Base-by-base conservation (phyloP, 345 rosid genomes). In the Populus tremula region DNA sequence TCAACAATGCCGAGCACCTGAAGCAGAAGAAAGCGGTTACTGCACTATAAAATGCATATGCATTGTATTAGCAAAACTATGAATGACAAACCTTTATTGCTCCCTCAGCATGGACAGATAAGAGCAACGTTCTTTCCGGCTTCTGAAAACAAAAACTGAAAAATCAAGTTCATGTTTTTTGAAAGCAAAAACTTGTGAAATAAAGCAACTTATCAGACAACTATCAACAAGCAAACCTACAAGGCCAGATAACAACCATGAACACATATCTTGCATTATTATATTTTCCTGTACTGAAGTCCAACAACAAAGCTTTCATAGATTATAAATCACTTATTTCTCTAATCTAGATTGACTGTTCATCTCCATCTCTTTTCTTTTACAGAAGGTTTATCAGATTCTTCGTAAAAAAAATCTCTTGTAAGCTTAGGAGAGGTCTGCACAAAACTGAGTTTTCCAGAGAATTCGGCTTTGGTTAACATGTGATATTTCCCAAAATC, bases 1-100 rank as follows among this genome's bases (percentile, higher is more conserved):
- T 93, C 98, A 25, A 93, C 84, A 79, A 94, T 86, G 75, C 90
- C 86, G 63, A 93, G 88, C 73, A 94, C 98, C 98, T 93, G 88
- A 61, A 86, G 73, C 27, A 73, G 61, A 70, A 38, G 56, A 71
- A 80, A 78, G 77, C 18, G 53, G 77, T 76, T 33, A 80, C 38
- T 78, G 50, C 72, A 25, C 56, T 43, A 67, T 67, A 43, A 47
- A 70, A 76, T 11, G 59, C 18, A 27, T 10, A 53, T 41, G 72
- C 54, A 73, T 70, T 69, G 59, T 33, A 76, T 61, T 27, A 36
- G 65, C 20, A 17, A 63, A 71, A 70, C 25, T 14, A 68, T 45
- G 64, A 77, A 82, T 41, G 66, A 67, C 64, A 67, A 80, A 94
- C 98, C 98, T 94, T 93, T 54, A 89, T 94, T 73, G 98, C 94